Conservation (phyloP, 768 basidiomycete species). For the Lentinus brumalis region DNA sequence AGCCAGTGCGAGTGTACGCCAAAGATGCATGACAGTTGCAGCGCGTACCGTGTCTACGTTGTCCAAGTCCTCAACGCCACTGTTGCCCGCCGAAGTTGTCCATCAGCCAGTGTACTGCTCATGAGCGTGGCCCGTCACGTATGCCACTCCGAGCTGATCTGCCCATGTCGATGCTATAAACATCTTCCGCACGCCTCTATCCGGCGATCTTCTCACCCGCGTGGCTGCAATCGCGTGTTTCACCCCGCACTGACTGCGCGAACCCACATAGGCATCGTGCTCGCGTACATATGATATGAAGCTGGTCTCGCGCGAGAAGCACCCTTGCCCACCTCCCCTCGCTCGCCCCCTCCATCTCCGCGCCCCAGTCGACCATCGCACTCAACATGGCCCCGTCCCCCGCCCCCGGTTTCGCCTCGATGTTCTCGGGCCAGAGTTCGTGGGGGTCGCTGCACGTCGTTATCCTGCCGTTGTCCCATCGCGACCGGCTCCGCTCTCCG, state of each 20-base stretch:
- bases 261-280: conserved; percentile 13
- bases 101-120: too few relatives aligned
- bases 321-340: conserved; percentile 58
- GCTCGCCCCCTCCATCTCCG: conserved; percentile 53
- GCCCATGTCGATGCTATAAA: too few relatives aligned
- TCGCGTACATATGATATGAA: conserved; percentile 76
- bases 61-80: too few relatives aligned
- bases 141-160: too few relatives aligned
- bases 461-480: conserved; percentile 89
- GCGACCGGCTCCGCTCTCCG: conserved; percentile 80
- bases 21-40: too few relatives aligned
- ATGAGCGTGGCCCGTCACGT: too few relatives aligned
- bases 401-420: conserved; percentile 22
- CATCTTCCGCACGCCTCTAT: too few relatives aligned
- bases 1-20: too few relatives aligned
- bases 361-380: conserved; percentile 51
- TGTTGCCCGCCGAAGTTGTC: too few relatives aligned
- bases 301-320: conserved; percentile 83
- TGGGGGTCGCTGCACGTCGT: conserved; percentile 86
- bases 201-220: too few relatives aligned
- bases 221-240: too few relatives aligned
- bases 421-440: conserved; percentile 59
- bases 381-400: conserved; percentile 23
- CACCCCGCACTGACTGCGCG: not conserved
- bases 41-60: too few relatives aligned